phyloP scores from a whole-genome alignment of 345 rosid genomes.

The Linum tenue region DNA sequence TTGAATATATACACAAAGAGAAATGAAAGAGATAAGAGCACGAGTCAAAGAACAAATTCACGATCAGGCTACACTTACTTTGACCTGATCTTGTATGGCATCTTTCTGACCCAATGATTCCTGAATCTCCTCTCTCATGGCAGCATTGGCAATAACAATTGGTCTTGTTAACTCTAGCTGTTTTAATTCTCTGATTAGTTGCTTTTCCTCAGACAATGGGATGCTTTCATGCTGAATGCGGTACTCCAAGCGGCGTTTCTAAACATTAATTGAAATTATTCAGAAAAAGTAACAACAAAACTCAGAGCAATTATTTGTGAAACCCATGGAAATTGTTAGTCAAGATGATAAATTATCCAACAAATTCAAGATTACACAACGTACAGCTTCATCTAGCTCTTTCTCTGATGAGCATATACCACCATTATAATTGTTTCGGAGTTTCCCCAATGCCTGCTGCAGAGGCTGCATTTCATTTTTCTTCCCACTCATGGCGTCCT shows the following conservation, averaged over 20 bases:
- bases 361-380: slow-evolving; percentile 11
- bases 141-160: slow-evolving; percentile 76
- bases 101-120: slow-evolving; percentile 84
- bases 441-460: slow-evolving; percentile 84
- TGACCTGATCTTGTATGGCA: slow-evolving; percentile 80
- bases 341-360: not conserved
- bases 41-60: not conserved
- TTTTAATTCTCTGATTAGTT: slow-evolving; percentile 77
- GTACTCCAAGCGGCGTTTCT: slow-evolving; percentile 73
- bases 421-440: slow-evolving; percentile 33
- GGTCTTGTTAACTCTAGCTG: slow-evolving; percentile 91
- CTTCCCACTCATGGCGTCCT: slow-evolving; percentile 47
- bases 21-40: too few relatives aligned
- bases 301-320: slow-evolving; percentile 7
- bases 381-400: slow-evolving; percentile 72
- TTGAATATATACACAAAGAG: too few relatives aligned
- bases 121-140: slow-evolving; percentile 71
- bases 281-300: slow-evolving; percentile 8
- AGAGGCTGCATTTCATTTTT: slow-evolving; percentile 74
- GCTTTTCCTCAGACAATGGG: slow-evolving; percentile 82
- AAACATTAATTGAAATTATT: slow-evolving; percentile 14
- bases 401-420: slow-evolving; percentile 80
- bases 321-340: not conserved
- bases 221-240: slow-evolving; percentile 93
- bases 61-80: slow-evolving; percentile 39